phyloP scores from a whole-genome alignment of 2,329 filamentous ascomycete species.

The Bipolaris oryzae region DNA sequence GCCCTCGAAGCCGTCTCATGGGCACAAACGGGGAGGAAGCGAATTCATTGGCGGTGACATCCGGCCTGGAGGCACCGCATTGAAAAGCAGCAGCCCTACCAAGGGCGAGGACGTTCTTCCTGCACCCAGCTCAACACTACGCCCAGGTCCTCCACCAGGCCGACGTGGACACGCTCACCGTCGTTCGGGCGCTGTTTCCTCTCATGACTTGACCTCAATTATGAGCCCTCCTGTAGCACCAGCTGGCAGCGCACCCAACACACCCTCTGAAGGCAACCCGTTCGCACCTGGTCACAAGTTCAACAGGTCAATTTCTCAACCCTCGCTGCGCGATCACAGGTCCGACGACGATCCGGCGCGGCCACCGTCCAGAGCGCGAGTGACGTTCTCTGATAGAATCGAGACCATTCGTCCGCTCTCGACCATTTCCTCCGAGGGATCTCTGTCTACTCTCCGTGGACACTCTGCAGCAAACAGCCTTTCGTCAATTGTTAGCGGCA shows the following conservation, averaged over 20 bases:
- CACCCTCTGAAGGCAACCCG: constrained; percentile 59
- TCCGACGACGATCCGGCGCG: constrained; percentile 37
- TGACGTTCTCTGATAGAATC: constrained; percentile 83
- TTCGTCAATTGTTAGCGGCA: constrained; percentile 73
- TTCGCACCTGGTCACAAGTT: constrained; percentile 44
- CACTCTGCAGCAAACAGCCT: constrained; percentile 81
- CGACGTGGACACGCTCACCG: constrained; percentile 78
- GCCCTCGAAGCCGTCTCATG: constrained; percentile 62
- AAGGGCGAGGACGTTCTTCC: constrained; percentile 67
- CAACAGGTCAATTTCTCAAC: constrained; percentile 50
- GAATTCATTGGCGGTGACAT: constrained; percentile 82
- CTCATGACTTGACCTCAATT: constrained; percentile 76
- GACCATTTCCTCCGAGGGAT: constrained; percentile 81
- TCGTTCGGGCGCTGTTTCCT: constrained; percentile 80
- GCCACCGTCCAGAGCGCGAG: constrained; percentile 64
- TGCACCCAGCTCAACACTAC: constrained; percentile 57
- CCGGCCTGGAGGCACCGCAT: constrained; percentile 57
- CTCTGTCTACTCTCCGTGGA: constrained; percentile 68
- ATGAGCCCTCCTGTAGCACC: constrained; percentile 63
- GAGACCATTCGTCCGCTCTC: constrained; percentile 86
- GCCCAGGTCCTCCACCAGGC: constrained; percentile 57
- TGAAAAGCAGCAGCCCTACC: constrained; percentile 72
- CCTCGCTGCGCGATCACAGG: constrained; percentile 35
- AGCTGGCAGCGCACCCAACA: constrained; percentile 69
- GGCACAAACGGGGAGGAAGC: constrained; percentile 77